These are phyloP conservation scores for Pichia thaimueangensis DNA, from an alignment of 805 yeast species.

Conservation along the genomic window DNA sequence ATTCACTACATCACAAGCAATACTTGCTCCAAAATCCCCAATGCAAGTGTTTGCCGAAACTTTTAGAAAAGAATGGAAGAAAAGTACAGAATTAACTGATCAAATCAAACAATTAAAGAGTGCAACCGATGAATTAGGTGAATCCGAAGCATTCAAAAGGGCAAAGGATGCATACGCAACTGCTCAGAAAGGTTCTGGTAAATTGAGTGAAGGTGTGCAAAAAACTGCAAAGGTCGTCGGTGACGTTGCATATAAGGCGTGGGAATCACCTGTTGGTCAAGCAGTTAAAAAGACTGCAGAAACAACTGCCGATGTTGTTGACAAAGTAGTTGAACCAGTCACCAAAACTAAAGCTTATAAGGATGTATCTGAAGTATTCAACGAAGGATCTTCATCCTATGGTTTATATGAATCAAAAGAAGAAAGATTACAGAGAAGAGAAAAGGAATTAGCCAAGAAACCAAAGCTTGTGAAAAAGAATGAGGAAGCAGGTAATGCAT, in stretches of 20 bases:
- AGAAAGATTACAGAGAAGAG: slow-evolving; percentile 68
- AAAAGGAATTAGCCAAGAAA: slow-evolving; percentile 47
- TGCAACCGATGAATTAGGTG: slow-evolving; percentile 91
- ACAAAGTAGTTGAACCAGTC: slow-evolving; percentile 86
- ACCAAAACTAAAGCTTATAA: slow-evolving; percentile 85
- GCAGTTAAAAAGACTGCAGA: slow-evolving; percentile 83
- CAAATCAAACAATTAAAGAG: slow-evolving; percentile 92
- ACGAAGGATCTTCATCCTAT: slow-evolving; percentile 86
- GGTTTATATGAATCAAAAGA: slow-evolving; percentile 91
- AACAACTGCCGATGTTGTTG: slow-evolving; percentile 77
- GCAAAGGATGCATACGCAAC: slow-evolving; percentile 89
- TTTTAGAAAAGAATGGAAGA: slow-evolving; percentile 84
- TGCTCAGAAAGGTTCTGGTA: slow-evolving; percentile 66
- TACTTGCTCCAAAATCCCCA: slow-evolving; percentile 51
- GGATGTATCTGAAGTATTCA: slow-evolving; percentile 81
- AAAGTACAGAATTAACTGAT: slow-evolving; percentile 81
- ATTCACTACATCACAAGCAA: slow-evolving; percentile 2
- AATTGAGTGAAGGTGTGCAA: slow-evolving; percentile 61
- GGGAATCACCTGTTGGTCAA: slow-evolving; percentile 93
- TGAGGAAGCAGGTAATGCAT: slow-evolving; percentile 74
- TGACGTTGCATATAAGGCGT: slow-evolving; percentile 79
- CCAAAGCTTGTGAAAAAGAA: slow-evolving; percentile 67
- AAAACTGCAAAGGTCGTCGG: slow-evolving; percentile 95
- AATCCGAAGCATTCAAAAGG: slow-evolving; percentile 84
- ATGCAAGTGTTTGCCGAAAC: slow-evolving; percentile 90